Conservation (phyloP, 2,329 filamentous ascomycete genomes). For the Talaromyces verruculosus region DNA sequence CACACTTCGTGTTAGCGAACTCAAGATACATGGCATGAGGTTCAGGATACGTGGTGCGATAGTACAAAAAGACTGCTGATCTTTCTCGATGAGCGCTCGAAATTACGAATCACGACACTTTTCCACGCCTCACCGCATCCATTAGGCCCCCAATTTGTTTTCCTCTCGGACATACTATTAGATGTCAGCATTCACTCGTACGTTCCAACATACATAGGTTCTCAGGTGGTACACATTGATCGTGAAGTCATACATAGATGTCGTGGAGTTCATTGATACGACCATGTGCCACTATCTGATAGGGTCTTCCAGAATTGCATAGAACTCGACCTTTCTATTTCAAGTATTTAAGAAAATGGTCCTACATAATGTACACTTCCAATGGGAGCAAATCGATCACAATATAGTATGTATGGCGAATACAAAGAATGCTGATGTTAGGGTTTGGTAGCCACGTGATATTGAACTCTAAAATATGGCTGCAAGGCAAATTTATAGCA, state of each 20-base stretch:
- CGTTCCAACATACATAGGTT: no score
- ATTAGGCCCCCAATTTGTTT: neutral
- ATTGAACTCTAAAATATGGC: neutral
- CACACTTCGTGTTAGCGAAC: neutral
- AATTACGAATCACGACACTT: neutral
- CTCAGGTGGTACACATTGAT: neutral
- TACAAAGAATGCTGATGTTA: neutral
- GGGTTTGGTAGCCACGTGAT: constrained; percentile 5
- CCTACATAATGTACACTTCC: no score
- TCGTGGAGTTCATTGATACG: no score
- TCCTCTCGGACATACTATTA: neutral
- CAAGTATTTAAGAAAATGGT: no score
- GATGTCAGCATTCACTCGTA: neutral
- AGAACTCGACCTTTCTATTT: no score
- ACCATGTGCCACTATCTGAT: neutral
- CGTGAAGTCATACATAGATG: neutral
- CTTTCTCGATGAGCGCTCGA: neutral
- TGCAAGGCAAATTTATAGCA: neutral
- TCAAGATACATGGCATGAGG: neutral
- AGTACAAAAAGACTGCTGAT: neutral
- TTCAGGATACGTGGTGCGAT: neutral
- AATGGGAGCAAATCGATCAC: neutral
- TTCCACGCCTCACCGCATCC: neutral
- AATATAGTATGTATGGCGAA: neutral
- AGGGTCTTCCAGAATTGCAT: neutral